Evolutionary conservation across 495 filamentous ascomycete genomes (phyloP), one percentile per base, ranked within the genome.

Genomic region (Viridothelium virens): DNA sequence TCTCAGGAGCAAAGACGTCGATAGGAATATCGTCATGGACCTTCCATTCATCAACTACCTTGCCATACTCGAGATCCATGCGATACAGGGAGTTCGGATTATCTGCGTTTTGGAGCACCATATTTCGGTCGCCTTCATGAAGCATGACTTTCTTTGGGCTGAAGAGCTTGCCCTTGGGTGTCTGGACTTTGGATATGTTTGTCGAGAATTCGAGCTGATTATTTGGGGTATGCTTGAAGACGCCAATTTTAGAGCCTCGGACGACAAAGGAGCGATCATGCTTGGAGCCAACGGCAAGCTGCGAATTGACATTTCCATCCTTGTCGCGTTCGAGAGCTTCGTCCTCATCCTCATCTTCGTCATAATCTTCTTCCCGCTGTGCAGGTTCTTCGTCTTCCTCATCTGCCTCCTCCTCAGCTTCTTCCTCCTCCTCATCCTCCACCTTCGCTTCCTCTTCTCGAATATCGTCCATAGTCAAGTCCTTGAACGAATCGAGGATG

Each of bases 11-110:
- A 77, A 97, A 96, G 5, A 87, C 91, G 25, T 88, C 85, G 63
- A 98, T 91, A 0, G 89, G 85, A 65, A 98, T 97, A 77, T 98
- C 91, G 65, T 98, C 92, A 71, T 98, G 93, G n/a, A 98, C 84
- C 70, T 96, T 97, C 94, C 94, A 98, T 76, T 98, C 95, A 73
- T 98, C 95, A 2, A 97, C 91, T n/a, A 98, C 90, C 80, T 96
- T 97, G 65, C 94, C 94, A 72, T 94, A 95, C 72, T 97, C 95
- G 67, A 98, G 80, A 79, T 98, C 94, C 94, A 98, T 97, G 36
- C 90, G 90, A 72, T 91, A 98, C n/a, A 98, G 80, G 37, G 87
- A 91, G 77, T 98, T 92, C 4, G 95, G 91, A 67, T 97, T 86
- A 41, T 86, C 80, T 38, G 81, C 81, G 70, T 93, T 91, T 73